Percentiles rank a stretch among this genome's conserved stretches.
These are phyloP conservation scores for Triticum dicoccoides DNA, from an alignment of 176 grass and related monocot species.

Conservation along the genomic window DNA sequence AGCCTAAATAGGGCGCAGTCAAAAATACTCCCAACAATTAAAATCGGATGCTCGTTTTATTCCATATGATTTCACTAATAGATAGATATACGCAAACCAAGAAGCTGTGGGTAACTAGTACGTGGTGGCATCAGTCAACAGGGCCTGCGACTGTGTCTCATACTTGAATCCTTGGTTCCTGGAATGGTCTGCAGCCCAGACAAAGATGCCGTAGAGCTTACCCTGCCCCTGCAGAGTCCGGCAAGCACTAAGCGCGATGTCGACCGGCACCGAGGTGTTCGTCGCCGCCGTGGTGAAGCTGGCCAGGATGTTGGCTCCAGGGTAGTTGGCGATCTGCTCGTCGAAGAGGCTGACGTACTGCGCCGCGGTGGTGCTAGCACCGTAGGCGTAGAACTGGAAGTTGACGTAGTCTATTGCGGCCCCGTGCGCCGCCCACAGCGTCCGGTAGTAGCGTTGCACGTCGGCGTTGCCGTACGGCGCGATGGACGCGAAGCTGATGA, in stretches of 20 bases:
- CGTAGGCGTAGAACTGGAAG: constrained; percentile 90
- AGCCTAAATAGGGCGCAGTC: neutral
- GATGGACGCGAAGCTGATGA: constrained; percentile 78
- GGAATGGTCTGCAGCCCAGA: constrained; percentile 73
- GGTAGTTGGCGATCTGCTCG: constrained; percentile 57
- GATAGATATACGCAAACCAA: neutral
- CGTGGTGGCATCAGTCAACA: constrained; percentile 35
- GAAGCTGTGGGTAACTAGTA: neutral
- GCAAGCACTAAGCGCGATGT: constrained; percentile 50
- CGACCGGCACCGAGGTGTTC: constrained; percentile 36
- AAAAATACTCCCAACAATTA: neutral
- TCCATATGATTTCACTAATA: neutral
- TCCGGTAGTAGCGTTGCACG: constrained; percentile 66
- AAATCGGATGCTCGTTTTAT: neutral
- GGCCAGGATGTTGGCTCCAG: constrained; percentile 55
- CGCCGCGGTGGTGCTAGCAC: constrained; percentile 35
- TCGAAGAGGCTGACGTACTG: constrained; percentile 55
- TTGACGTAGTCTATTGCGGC: constrained; percentile 70
- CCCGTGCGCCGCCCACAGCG: constrained; percentile 45
- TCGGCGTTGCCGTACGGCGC: constrained; percentile 50
- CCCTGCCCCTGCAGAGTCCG: constrained; percentile 45
- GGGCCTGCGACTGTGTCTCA: constrained; percentile 52
- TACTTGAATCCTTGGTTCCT: constrained; percentile 57
- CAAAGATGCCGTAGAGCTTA: constrained; percentile 75
- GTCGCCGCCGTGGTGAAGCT: constrained; percentile 65